phyloP scores from a whole-genome alignment of 257 asterid species.

The Penstemon barbatus region DNA sequence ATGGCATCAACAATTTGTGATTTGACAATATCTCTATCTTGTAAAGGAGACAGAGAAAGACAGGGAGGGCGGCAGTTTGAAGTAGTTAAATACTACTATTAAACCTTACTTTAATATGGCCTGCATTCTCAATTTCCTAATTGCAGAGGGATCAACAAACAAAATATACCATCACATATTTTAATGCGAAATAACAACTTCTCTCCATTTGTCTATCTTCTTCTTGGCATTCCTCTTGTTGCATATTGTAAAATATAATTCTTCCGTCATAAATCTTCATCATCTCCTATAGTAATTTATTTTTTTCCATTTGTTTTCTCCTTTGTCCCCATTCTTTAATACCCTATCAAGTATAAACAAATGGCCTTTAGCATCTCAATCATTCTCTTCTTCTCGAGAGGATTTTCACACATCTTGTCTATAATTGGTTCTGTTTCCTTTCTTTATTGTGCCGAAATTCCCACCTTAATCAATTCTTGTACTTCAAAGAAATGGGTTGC shows the following conservation, averaged over 20 bases:
- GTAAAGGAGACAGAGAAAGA: background rate
- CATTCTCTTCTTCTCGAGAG: conserved; percentile 16
- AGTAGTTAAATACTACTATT: conserved; percentile 5
- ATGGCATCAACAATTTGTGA: too few species aligned
- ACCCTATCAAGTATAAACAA: conserved; percentile 14
- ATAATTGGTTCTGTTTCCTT: conserved; percentile 5
- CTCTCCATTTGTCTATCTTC: conserved; percentile 41
- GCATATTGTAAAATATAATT: conserved; percentile 36
- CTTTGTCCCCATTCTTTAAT: conserved; percentile 16
- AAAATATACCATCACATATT: background rate
- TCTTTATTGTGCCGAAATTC: conserved; percentile 9
- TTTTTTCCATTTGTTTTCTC: conserved; percentile 28
- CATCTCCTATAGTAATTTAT: conserved; percentile 14
- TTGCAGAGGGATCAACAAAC: background rate
- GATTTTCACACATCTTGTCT: conserved; percentile 12
- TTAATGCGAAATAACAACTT: conserved; percentile 26
- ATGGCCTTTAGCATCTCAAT: conserved; percentile 31
- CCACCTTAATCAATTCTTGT: conserved; percentile 14
- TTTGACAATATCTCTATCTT: too few species aligned
- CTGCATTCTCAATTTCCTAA: conserved; percentile 18
- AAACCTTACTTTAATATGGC: conserved; percentile 24
- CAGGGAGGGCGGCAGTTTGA: conserved; percentile 34
- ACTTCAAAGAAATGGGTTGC: conserved; percentile 17
- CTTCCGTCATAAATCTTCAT: conserved; percentile 20
- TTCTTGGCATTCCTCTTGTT: conserved; percentile 27